Conservation (phyloP, 129 eudicot species). For the Artemisia annua region DNA sequence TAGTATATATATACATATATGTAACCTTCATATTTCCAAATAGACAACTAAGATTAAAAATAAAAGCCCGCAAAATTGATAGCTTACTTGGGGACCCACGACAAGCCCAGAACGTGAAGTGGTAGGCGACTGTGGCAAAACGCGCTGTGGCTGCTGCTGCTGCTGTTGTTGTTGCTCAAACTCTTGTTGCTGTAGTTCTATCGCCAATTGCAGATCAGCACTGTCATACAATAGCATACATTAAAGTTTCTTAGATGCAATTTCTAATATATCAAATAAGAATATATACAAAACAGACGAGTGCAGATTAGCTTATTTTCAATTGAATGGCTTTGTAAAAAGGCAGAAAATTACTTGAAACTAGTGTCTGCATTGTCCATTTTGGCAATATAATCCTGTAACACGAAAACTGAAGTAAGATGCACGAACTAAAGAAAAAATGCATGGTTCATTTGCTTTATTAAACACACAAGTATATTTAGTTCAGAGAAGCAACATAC, state of each 20-base stretch:
- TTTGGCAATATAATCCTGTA: constrained; percentile 80
- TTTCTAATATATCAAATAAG: background rate
- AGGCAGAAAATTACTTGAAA: constrained; percentile 55
- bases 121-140: constrained; percentile 44
- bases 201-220: constrained; percentile 84
- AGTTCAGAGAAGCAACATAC: constrained; percentile 44
- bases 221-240: constrained; percentile 45
- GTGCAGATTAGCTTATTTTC: background rate
- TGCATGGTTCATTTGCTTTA: background rate
- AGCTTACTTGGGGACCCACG: constrained; percentile 82
- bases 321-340: background rate
- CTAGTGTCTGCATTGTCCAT: constrained; percentile 50
- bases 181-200: constrained; percentile 91
- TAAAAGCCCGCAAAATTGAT: background rate
- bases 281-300: constrained; percentile 1
- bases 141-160: constrained; percentile 47
- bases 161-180: constrained; percentile 57
- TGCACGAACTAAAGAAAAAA: background rate
- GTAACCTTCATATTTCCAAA: background rate
- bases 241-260: background rate
- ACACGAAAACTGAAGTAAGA: constrained; percentile 12
- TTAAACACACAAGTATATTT: background rate
- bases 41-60: constrained; percentile 7
- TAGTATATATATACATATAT: background rate
- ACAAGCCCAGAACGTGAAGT: constrained; percentile 62